These are phyloP conservation scores for Cucumis melo DNA, from an alignment of 306 rosid species.

Conservation along the genomic window DNA sequence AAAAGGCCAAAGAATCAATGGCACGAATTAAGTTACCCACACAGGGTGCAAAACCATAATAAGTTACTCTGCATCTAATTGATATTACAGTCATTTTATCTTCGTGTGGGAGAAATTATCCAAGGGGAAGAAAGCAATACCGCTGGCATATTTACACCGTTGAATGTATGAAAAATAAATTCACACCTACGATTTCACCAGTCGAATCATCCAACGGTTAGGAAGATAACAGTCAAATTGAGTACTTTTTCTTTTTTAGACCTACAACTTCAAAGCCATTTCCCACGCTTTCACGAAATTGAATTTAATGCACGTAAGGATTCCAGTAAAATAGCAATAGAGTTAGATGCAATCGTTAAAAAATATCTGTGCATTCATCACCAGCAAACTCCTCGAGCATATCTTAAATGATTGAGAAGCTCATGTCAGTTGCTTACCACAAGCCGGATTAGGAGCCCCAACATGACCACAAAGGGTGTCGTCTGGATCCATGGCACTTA, in stretches of 20 bases:
- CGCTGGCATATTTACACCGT: not conserved
- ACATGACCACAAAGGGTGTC: conserved; percentile 75
- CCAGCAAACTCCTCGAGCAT: not conserved
- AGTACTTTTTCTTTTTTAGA: not conserved
- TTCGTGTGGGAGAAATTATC: not conserved
- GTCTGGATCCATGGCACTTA: conserved; percentile 50
- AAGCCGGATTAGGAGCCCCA: conserved; percentile 83
- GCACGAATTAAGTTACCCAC: not conserved
- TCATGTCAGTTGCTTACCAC: conserved; percentile 58
- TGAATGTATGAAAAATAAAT: not conserved
- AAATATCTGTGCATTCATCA: not conserved
- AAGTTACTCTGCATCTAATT: not conserved
- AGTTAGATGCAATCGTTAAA: not conserved
- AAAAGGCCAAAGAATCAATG: not conserved
- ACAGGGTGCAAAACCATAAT: not conserved
- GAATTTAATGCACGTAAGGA: not conserved
- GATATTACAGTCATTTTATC: not conserved
- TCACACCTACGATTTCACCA: not conserved
- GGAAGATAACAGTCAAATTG: not conserved
- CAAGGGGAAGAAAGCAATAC: not conserved
- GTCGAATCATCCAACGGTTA: not conserved
- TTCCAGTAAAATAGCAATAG: not conserved
- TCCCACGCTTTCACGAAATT: not conserved
- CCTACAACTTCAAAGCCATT: not conserved
- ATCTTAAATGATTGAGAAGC: not conserved